Conservation (phyloP, 306 rosid genomes). For the Mimosa pudica region DNA sequence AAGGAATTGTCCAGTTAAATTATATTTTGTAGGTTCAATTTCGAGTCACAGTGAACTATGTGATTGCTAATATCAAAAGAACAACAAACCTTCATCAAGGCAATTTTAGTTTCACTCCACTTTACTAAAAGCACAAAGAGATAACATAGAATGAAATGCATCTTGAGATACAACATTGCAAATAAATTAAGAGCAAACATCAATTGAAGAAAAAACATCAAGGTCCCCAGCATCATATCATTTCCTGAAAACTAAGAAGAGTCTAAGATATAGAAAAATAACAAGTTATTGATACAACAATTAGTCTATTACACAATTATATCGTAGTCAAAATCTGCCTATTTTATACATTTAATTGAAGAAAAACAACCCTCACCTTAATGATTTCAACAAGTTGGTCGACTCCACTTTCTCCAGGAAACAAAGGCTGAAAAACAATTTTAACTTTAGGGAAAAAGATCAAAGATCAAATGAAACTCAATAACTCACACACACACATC, state of each 20-base stretch:
- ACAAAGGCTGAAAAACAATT: slow-evolving; percentile 80
- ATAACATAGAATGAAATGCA: slow-evolving; percentile 19
- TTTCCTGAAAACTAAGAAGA: slow-evolving; percentile 16
- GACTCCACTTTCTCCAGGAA: slow-evolving; percentile 99
- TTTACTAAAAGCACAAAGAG: slow-evolving; percentile 21
- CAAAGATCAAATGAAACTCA: background rate
- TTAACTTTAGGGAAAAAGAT: slow-evolving; percentile 38
- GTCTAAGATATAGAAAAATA: slow-evolving; percentile 13
- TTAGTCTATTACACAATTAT: slow-evolving; percentile 3
- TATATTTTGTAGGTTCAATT: background rate
- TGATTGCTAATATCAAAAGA: slow-evolving; percentile 13
- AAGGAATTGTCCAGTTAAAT: slow-evolving; percentile 17
- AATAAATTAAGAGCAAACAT: slow-evolving; percentile 9
- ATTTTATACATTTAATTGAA: background rate
- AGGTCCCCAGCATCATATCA: slow-evolving; percentile 1
- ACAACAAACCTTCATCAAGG: slow-evolving; percentile 13
- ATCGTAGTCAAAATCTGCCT: slow-evolving; percentile 32
- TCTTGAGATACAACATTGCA: slow-evolving; percentile 24
- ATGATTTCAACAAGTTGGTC: slow-evolving; percentile 99
- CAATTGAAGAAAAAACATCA: background rate
- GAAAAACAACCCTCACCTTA: slow-evolving; percentile 61
- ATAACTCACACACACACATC: background rate
- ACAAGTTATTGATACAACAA: slow-evolving; percentile 7
- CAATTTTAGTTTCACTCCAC: background rate
- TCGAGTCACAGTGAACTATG: slow-evolving; percentile 8